Evolutionary conservation across 169 alveolate genomes (phyloP), one percentile per base, ranked within the genome.

Genomic region (Cryptosporidium meleagridis): DNA sequence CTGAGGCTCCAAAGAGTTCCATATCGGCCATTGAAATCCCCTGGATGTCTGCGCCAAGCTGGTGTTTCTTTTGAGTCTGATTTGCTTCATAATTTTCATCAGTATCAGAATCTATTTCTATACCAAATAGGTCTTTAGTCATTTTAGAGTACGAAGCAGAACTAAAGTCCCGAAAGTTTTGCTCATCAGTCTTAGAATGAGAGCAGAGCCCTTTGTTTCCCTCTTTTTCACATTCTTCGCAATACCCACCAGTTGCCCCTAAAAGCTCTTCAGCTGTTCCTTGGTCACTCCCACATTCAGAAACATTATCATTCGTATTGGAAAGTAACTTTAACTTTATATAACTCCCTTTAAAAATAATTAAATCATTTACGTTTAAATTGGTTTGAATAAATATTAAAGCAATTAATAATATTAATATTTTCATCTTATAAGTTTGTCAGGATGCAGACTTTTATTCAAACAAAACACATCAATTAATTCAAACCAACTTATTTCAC

Each of bases 241-340:
- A 55, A 55, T 55, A 55, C 10, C 67, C 67, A 8, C 67, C 67
- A 55, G 23, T n/a, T 23, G 65, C 65, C 7, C 65, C 65, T 18
- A 53, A 23, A 12, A 53, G 65, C 26, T 53, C 65, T 23, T 53
- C 52, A 44, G 16, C 14, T 41, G 48, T 12, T 41, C 48, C 48
- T 16, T 41, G 16, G 48, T 9, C 23, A 48, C 21, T 14, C 14
- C 2, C 21, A 1, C 1, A 6, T 48, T 14, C 67, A 55, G 67
- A 55, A 26, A 3, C n/a, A 10, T 9, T 55, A 26, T 10, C 0
- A 3, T 55, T 55, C 2, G 37, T 26, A n/a, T n/a, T 26, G 1
- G 67, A 55, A 55, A 55, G 67, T 26, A 55, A 26, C 5, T 55
- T 55, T 21, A 55, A 26, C 67, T 10, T 16, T 8, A 55, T 55